Base-by-base conservation (phyloP, 169 alveolate genomes). In the Fabrea salina region DNA sequence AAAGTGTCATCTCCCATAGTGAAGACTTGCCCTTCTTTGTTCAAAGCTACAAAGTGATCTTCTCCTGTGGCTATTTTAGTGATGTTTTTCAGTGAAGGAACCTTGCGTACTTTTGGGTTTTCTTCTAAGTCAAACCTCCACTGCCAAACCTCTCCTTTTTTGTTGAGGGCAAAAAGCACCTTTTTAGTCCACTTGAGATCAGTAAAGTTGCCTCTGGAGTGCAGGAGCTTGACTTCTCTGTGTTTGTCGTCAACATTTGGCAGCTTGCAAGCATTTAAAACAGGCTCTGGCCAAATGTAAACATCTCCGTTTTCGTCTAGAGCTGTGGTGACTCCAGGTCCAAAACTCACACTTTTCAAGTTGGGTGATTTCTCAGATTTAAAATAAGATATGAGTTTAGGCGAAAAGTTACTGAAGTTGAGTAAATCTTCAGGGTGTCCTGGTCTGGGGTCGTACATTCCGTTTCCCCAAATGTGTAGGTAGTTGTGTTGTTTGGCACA, bases 1-100 rank as follows among this genome's bases (percentile, higher is more conserved):
- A 78, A 84, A 5, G 95, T 90, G 83, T 90, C 95, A 77, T 90
- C 92, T 39, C 95, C 95, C 93, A 90, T 86, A 2, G 93, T 79
- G 49, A 33, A 90, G 5, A 86, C 82, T 30, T 76, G 77, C 16
- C 95, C 95, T n/a, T 84, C 76, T 25, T 82, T 47, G 50, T 85
- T 78, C 7, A 86, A 59, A 22, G 89, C 91, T 19, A 90, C 41
- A 67, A 90, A 85, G 74, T 90, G 95, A 61, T 84, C 95, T 16
- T 72, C 61, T n/a, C 95, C 95, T 25, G 87, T 40, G 7, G 83
- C 80, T 5, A 90, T 82, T 79, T 82, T 30, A 50, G 78, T 56
- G n/a, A 90, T 82, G 6, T 41, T 39, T 3, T 76, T 54, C 50
- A 86, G 35, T 66, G 72, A 40, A 32, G 67, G 44, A 37, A 79